These are phyloP conservation scores for Mucor irregularis DNA, from an alignment of 371 early-diverging fungal species.

Conservation along the genomic window DNA sequence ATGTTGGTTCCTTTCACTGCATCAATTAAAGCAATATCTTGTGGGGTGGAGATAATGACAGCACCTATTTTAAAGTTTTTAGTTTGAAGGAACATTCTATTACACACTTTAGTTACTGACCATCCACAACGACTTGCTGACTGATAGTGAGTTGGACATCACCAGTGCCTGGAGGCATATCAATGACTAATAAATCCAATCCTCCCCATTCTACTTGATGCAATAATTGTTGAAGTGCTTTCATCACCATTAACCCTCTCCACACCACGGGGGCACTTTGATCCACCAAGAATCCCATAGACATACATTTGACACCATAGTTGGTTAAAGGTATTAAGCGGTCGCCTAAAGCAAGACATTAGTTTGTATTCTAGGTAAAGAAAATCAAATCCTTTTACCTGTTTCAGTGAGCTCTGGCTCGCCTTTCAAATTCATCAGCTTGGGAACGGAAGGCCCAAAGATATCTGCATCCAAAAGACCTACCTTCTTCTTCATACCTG, in stretches of 20 bases:
- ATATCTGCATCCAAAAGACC: constrained; percentile 92
- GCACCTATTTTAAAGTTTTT: too few relatives aligned
- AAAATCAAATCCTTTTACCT: too few relatives aligned
- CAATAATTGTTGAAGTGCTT: constrained; percentile 85
- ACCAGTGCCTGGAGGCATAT: constrained; percentile 94
- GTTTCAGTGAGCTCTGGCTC: constrained; percentile 67
- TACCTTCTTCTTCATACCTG: constrained; percentile 58
- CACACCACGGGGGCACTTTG: constrained; percentile 84
- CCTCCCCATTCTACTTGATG: constrained; percentile 84
- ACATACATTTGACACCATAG: constrained; percentile 89
- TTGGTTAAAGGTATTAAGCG: constrained; percentile 71
- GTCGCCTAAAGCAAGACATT: too few relatives aligned
- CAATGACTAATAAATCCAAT: constrained; percentile 81
- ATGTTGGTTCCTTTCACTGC: constrained; percentile 81
- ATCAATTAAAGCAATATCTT: constrained; percentile 85
- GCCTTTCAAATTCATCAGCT: constrained; percentile 79
- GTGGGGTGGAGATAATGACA: constrained; percentile 89
- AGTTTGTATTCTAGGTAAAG: too few relatives aligned
- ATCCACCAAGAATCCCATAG: constrained; percentile 86
- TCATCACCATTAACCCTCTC: constrained; percentile 96
- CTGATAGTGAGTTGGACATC: constrained; percentile 86
- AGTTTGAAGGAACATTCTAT: too few relatives aligned
- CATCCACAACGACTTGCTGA: constrained; percentile 77
- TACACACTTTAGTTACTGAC: constrained; percentile 26
- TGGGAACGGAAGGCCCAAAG: constrained; percentile 89